phyloP scores from a whole-genome alignment of 2,329 filamentous ascomycete genomes.

The Trichoderma asperellum region DNA sequence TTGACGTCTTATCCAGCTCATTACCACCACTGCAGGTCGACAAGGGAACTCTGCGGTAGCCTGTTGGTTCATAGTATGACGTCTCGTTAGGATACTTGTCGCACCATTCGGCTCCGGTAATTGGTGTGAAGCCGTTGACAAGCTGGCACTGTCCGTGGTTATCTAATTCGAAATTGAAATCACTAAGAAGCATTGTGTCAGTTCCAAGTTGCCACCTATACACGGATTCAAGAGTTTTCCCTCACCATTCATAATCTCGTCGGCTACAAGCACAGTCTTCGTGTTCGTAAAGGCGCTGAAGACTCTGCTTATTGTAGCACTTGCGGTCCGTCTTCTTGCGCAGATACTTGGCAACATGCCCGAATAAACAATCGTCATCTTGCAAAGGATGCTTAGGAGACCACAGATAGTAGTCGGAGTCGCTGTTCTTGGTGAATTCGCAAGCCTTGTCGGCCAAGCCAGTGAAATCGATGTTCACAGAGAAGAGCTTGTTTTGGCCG shows the following conservation, averaged over 20 bases:
- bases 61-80: constrained; percentile 83
- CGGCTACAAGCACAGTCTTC: constrained; percentile 82
- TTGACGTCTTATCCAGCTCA: constrained; percentile 70
- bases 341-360: constrained; percentile 85
- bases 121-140: constrained; percentile 71
- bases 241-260: constrained; percentile 90
- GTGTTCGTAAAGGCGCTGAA: constrained; percentile 72
- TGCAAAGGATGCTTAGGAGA: constrained; percentile 80
- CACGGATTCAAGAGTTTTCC: constrained; percentile 31
- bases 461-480: constrained; percentile 87
- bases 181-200: constrained; percentile 54
- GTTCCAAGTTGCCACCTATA: background rate
- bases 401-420: constrained; percentile 83
- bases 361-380: constrained; percentile 84
- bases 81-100: constrained; percentile 65
- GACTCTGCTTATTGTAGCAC: constrained; percentile 80
- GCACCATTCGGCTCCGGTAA: constrained; percentile 56
- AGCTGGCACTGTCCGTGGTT: constrained; percentile 76
- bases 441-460: constrained; percentile 76
- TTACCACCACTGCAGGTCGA: constrained; percentile 81
- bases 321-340: constrained; percentile 79
- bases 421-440: constrained; percentile 64
- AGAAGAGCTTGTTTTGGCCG: constrained; percentile 62
- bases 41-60: constrained; percentile 86
- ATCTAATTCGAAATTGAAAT: constrained; percentile 89